These are phyloP conservation scores for Cucurbita ficifolia DNA, from an alignment of 306 rosid genomes.

Conservation along the genomic window DNA sequence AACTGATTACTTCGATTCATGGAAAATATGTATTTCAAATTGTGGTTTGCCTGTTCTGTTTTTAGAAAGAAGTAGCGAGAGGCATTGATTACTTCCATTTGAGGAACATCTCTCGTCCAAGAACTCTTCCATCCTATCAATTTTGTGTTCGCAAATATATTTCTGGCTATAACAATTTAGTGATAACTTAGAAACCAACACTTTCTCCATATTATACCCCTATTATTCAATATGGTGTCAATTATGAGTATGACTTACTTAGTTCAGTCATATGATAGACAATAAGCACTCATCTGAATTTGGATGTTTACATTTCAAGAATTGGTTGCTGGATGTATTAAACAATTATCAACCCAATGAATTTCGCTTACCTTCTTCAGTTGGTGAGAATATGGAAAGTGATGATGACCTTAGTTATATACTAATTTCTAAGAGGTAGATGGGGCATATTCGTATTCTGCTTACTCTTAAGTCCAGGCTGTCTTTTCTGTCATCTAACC, in stretches of 20 bases:
- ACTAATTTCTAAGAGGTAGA: neutral
- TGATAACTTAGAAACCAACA: neutral
- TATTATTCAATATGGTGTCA: neutral
- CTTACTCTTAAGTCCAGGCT: neutral
- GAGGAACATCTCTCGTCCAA: neutral
- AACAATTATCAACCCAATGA: neutral
- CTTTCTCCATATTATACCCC: neutral
- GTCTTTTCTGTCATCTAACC: neutral
- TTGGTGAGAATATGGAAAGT: neutral
- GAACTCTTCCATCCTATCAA: neutral
- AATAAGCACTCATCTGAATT: neutral
- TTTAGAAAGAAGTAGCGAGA: neutral
- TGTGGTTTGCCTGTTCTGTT: neutral
- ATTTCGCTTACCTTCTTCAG: neutral
- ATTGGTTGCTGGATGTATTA: neutral
- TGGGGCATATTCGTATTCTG: neutral
- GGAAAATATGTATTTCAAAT: too few species aligned
- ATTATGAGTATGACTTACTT: neutral
- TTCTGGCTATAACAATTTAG: neutral
- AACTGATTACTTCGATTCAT: too few species aligned
- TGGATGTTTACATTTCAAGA: neutral
- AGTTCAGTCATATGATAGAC: neutral
- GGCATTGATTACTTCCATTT: neutral
- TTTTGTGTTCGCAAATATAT: neutral
- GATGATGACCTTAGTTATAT: neutral